These are phyloP conservation scores for Boletellus sp. DNA, from an alignment of 768 basidiomycete genomes.

Conservation along the genomic window DNA sequence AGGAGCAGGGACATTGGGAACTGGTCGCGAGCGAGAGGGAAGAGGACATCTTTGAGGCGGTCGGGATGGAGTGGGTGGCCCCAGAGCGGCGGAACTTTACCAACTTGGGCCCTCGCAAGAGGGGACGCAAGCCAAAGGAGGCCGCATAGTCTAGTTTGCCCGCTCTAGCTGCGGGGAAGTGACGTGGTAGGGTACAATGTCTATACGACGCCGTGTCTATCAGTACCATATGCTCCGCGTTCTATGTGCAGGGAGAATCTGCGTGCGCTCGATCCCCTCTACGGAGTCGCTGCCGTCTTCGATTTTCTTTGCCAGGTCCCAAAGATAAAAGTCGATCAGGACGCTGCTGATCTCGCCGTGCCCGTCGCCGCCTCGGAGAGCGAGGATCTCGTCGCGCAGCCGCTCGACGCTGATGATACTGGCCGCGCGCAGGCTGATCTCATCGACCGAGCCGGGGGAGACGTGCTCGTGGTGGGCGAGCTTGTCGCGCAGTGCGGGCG, in stretches of 20 bases:
- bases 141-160: conserved; percentile 1
- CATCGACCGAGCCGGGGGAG: conserved; percentile 57
- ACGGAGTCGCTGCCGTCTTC: conserved; percentile 60
- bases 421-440: conserved; percentile 74
- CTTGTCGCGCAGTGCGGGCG: conserved; percentile 50
- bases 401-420: conserved; percentile 79
- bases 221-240: conserved; percentile 90
- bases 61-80: conserved; percentile 26
- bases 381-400: conserved; percentile 56
- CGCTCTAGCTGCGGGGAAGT: not conserved
- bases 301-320: conserved; percentile 80
- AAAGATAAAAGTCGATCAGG: conserved; percentile 86
- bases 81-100: conserved; percentile 26
- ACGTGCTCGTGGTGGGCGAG: conserved; percentile 47
- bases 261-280: conserved; percentile 52
- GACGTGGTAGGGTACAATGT: conserved; percentile 7
- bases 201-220: conserved; percentile 19
- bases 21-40: conserved; percentile 21
- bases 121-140: conserved; percentile 2
- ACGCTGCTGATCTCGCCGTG: conserved; percentile 59
- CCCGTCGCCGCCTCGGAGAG: conserved; percentile 22
- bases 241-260: conserved; percentile 68
- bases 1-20: conserved; percentile 20
- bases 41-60: conserved; percentile 23
- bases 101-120: conserved; percentile 8